Conservation (phyloP, 768 basidiomycete species). For the Naganishia antarctica region DNA sequence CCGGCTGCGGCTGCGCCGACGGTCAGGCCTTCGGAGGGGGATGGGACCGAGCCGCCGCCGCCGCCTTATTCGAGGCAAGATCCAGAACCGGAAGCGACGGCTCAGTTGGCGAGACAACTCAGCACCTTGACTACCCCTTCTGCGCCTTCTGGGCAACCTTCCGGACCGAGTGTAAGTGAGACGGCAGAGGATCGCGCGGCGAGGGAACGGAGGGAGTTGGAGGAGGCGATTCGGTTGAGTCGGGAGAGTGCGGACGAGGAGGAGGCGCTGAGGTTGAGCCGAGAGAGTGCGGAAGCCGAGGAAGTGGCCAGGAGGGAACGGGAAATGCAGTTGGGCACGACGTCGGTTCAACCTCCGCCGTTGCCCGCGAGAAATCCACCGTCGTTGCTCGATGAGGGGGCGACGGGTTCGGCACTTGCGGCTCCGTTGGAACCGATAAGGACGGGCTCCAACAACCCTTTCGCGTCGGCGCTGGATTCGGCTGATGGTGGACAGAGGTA, state of each 20-base stretch:
- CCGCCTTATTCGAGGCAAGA: conserved; percentile 44
- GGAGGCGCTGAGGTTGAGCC: conserved; percentile 39
- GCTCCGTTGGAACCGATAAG: conserved; percentile 14
- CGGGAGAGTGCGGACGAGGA: conserved; percentile 38
- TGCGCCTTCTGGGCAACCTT: background rate
- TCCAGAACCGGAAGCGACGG: conserved; percentile 45
- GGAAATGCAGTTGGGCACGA: background rate
- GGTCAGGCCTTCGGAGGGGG: conserved; percentile 16
- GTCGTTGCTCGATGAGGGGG: background rate
- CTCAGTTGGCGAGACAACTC: conserved; percentile 39
- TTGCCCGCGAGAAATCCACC: conserved; percentile 3
- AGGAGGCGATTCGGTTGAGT: conserved; percentile 40
- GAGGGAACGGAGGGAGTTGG: conserved; percentile 41
- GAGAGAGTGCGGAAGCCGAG: conserved; percentile 28
- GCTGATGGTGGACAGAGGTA: background rate
- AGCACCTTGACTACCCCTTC: background rate
- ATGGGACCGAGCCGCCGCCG: conserved; percentile 39
- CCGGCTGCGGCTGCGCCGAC: conserved; percentile 14
- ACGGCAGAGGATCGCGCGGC: background rate
- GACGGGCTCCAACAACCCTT: conserved; percentile 25
- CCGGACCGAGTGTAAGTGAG: background rate
- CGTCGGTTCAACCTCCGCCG: background rate
- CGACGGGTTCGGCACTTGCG: background rate
- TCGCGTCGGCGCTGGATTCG: conserved; percentile 2
- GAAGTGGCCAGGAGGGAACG: background rate